A percentile compares a stretch with the other conserved stretches of the same genome.
These are phyloP conservation scores for Aleurites moluccanus DNA, from an alignment of 441 rosid genomes.

Conservation along the genomic window DNA sequence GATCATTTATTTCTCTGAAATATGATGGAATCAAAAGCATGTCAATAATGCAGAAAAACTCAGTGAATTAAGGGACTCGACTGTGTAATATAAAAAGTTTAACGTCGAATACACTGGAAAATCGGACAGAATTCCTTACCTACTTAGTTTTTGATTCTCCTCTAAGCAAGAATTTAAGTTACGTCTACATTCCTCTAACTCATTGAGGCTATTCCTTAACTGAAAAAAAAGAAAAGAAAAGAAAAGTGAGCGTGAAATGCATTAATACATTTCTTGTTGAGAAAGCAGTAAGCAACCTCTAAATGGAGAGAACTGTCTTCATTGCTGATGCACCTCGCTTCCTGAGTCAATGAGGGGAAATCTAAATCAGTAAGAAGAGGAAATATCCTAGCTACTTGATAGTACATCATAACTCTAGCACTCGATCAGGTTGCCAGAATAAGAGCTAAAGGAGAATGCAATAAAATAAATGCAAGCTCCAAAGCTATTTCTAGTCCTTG, in stretches of 20 bases:
- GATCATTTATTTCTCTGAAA: constrained; percentile 69
- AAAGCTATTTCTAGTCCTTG: not conserved
- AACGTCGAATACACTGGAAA: not conserved
- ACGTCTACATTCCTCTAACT: constrained; percentile 72
- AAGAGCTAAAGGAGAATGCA: constrained; percentile 10
- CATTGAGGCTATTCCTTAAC: constrained; percentile 56
- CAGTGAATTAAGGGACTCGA: not conserved
- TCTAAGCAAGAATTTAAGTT: constrained; percentile 72
- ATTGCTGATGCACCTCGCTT: constrained; percentile 40
- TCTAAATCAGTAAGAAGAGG: constrained; percentile 2
- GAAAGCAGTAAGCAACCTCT: constrained; percentile 55
- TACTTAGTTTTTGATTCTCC: constrained; percentile 74
- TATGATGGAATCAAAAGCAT: constrained; percentile 21
- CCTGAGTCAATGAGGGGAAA: constrained; percentile 42
- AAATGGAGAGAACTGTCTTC: constrained; percentile 54
- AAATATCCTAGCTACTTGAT: not conserved
- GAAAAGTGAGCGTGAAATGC: not conserved
- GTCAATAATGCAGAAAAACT: constrained; percentile 26
- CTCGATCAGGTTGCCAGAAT: constrained; percentile 1
- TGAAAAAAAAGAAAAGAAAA: constrained; percentile 25
- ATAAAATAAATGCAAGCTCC: not conserved
- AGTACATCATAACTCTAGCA: constrained; percentile 11
- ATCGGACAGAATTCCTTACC: constrained; percentile 35
- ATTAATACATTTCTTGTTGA: not conserved
- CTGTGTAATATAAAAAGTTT: constrained; percentile 15